Conservation (phyloP, 192 early-diverging fungal species). For the Piromyces sp. region DNA sequence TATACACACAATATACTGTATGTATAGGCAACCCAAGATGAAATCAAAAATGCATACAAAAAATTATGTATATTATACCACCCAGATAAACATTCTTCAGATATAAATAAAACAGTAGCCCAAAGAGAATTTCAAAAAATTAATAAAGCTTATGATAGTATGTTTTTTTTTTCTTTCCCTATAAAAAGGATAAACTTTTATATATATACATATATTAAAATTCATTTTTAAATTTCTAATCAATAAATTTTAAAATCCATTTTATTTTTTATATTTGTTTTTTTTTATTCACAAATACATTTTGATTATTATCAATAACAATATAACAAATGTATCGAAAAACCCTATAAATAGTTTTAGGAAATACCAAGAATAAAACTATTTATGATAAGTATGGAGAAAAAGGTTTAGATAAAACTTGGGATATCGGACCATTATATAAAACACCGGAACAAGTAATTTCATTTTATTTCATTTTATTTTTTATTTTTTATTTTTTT, state of each 20-base stretch:
- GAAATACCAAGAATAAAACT: constrained; percentile 1
- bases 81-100: constrained; percentile 53
- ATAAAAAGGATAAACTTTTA: no score
- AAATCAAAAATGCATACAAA: constrained; percentile 59
- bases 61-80: constrained; percentile 57
- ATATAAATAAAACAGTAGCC: constrained; percentile 40
- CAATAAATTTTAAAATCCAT: no score
- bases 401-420: constrained; percentile 11
- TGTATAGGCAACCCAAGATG: constrained; percentile 33
- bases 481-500: no score
- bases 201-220: no score
- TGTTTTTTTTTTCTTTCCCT: no score
- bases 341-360: neutral
- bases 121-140: constrained; percentile 60
- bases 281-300: no score
- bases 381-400: constrained; percentile 1
- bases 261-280: no score
- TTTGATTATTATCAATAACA: no score
- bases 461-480: no score
- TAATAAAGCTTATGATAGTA: constrained; percentile 61
- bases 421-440: constrained; percentile 43
- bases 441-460: constrained; percentile 32
- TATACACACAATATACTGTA: no score
- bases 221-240: no score
- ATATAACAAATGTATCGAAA: no score